Conservation (phyloP, 2,329 filamentous ascomycete genomes). For the Chaetomium olivaceum region DNA sequence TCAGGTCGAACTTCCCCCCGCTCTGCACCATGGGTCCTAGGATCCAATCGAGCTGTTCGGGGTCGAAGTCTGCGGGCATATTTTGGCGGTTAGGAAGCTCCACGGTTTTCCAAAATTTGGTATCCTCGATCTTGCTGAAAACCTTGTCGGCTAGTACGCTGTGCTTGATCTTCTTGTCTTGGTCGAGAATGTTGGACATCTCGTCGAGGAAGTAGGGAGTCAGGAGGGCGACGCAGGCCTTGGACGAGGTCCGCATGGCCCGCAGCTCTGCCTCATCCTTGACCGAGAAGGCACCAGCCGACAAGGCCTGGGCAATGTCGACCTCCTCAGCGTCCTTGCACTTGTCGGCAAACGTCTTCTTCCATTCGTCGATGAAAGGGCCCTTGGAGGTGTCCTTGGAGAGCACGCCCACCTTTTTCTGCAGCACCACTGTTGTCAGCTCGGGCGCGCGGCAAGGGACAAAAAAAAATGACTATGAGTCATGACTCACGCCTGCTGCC, state of each 20-base stretch:
- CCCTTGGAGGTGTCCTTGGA: slow-evolving; percentile 82
- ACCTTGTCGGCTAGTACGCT: slow-evolving; percentile 83
- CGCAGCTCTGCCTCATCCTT: slow-evolving; percentile 95
- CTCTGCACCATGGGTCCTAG: slow-evolving; percentile 90
- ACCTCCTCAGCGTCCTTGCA: slow-evolving; percentile 86
- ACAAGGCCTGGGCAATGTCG: slow-evolving; percentile 80
- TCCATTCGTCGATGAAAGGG: slow-evolving; percentile 96
- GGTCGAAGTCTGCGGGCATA: slow-evolving; percentile 83
- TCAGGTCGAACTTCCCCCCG: slow-evolving; percentile 91
- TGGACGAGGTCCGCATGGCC: slow-evolving; percentile 89
- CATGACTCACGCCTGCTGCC: slow-evolving; percentile 69
- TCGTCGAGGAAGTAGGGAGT: slow-evolving; percentile 96
- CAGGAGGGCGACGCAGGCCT: slow-evolving; percentile 92
- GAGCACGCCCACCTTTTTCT: slow-evolving; percentile 89
- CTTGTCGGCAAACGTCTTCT: slow-evolving; percentile 73
- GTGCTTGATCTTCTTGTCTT: slow-evolving; percentile 96
- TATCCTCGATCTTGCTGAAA: slow-evolving; percentile 86
- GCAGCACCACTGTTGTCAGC: slow-evolving; percentile 29
- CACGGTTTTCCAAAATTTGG: slow-evolving; percentile 86
- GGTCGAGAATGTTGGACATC: slow-evolving; percentile 93
- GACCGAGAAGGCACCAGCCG: slow-evolving; percentile 78
- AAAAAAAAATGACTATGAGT: background rate
- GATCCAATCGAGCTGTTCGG: slow-evolving; percentile 89
- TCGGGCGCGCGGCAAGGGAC: slow-evolving; percentile 1
- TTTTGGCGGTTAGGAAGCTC: slow-evolving; percentile 70